A percentile compares a stretch with the other conserved stretches of the same genome.
These are phyloP conservation scores for Mycocentrospora acerina DNA, from an alignment of 2,329 filamentous ascomycete genomes.

Conservation along the genomic window DNA sequence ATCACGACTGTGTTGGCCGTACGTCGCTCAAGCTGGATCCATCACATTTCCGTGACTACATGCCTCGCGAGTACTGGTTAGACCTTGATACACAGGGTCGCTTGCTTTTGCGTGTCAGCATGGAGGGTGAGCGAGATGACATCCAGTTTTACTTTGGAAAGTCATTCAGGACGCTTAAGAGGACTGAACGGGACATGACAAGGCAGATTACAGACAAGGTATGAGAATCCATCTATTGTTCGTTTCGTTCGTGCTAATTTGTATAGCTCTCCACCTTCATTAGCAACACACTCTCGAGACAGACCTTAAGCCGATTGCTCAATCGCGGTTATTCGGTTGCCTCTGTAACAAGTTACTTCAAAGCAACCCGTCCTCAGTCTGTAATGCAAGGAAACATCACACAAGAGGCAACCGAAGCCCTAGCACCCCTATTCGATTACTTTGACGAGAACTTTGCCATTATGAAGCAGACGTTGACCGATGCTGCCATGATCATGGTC, in stretches of 20 bases:
- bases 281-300: constrained; percentile 79
- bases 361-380: constrained; percentile 49
- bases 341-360: constrained; percentile 69
- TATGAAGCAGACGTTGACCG: constrained; percentile 95
- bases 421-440: constrained; percentile 85
- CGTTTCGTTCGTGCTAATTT: constrained; percentile 8
- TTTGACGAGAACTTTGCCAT: constrained; percentile 99
- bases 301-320: constrained; percentile 74
- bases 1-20: constrained; percentile 94
- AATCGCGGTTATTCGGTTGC: constrained; percentile 72
- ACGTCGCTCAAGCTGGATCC: constrained; percentile 98
- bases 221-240: constrained; percentile 29
- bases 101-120: constrained; percentile 85
- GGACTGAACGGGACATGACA: constrained; percentile 97
- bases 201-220: constrained; percentile 97
- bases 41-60: constrained; percentile 92
- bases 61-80: constrained; percentile 96
- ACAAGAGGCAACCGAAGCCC: constrained; percentile 74
- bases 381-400: constrained; percentile 62
- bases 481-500: constrained; percentile 95
- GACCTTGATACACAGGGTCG: constrained; percentile 95
- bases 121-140: constrained; percentile 98
- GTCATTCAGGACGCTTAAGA: constrained; percentile 90
- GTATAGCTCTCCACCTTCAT: constrained; percentile 85
- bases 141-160: constrained; percentile 99